A percentile compares a stretch with the other conserved stretches of the same genome.
Conservation (phyloP, 2,329 filamentous ascomycete species). For the Ascochyta fabae region DNA sequence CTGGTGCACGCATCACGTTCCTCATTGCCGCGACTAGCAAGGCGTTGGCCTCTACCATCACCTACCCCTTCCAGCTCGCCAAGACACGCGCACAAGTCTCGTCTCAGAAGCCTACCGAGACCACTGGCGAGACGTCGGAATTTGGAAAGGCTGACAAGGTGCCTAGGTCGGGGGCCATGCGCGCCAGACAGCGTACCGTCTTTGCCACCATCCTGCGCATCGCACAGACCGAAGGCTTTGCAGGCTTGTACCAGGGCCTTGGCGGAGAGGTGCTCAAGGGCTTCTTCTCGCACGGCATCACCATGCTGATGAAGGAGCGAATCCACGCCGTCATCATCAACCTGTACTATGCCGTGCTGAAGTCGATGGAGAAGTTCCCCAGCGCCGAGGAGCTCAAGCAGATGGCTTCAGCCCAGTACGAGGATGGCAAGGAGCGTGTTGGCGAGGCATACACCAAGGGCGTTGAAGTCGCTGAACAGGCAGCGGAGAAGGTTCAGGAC, state of each 20-base stretch:
- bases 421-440: slow-evolving; percentile 41
- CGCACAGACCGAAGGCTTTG: slow-evolving; percentile 67
- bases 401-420: slow-evolving; percentile 38
- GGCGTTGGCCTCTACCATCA: slow-evolving; percentile 74
- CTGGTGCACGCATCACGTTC: slow-evolving; percentile 64
- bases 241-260: slow-evolving; percentile 77
- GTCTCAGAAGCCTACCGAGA: slow-evolving; percentile 43
- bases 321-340: slow-evolving; percentile 76
- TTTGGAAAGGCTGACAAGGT: slow-evolving; percentile 34
- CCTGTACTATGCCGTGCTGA: slow-evolving; percentile 71
- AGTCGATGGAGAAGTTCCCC: slow-evolving; percentile 50
- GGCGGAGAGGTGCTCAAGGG: slow-evolving; percentile 79
- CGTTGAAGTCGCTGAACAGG: slow-evolving; percentile 33
- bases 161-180: slow-evolving; percentile 27
- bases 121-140: slow-evolving; percentile 36
- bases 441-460: slow-evolving; percentile 31
- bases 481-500: slow-evolving; percentile 35
- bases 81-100: slow-evolving; percentile 78
- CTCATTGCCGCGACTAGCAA: slow-evolving; percentile 79
- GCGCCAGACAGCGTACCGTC: slow-evolving; percentile 57
- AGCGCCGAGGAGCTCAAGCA: slow-evolving; percentile 50
- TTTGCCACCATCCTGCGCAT: slow-evolving; percentile 68
- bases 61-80: slow-evolving; percentile 86
- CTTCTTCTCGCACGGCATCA: slow-evolving; percentile 84
- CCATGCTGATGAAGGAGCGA: slow-evolving; percentile 83